Conservation (phyloP, 2,329 filamentous ascomycete genomes). For the Ophiostoma himal-ulmi region DNA sequence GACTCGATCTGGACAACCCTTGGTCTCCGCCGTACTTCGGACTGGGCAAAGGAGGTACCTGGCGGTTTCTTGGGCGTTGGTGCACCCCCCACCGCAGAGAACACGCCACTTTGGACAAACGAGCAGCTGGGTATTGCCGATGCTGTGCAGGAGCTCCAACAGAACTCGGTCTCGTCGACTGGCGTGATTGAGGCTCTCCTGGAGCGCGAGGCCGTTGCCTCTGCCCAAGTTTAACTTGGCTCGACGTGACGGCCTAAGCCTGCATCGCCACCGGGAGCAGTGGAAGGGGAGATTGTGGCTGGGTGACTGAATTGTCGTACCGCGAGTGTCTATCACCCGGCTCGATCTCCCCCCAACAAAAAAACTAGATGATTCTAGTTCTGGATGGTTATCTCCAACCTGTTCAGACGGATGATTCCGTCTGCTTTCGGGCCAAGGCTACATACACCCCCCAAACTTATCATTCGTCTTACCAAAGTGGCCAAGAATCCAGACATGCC, state of each 20-base stretch:
- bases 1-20: constrained; percentile 85
- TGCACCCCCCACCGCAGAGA: constrained; percentile 55
- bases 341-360: no score
- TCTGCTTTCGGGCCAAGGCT: not conserved
- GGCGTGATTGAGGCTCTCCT: constrained; percentile 55
- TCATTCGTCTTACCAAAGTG: not conserved
- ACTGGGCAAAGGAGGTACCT: constrained; percentile 68
- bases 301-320: no score
- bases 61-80: constrained; percentile 96
- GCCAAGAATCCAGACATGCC: not conserved
- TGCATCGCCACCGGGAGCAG: no score
- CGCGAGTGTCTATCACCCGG: no score
- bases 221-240: not conserved
- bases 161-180: constrained; percentile 38
- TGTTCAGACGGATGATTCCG: no score
- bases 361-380: no score
- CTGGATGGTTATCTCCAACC: no score
- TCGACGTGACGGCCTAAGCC: not conserved
- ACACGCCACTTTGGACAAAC: constrained; percentile 83
- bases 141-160: constrained; percentile 52
- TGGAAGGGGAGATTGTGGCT: no score
- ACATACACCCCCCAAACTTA: not conserved
- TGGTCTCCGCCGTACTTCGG: constrained; percentile 82
- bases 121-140: constrained; percentile 74
- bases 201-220: constrained; percentile 42